Percentiles rank a stretch among this genome's conserved stretches.
Conservation (phyloP, 352 stramenopile species). For the Phytophthora kernoviae region DNA sequence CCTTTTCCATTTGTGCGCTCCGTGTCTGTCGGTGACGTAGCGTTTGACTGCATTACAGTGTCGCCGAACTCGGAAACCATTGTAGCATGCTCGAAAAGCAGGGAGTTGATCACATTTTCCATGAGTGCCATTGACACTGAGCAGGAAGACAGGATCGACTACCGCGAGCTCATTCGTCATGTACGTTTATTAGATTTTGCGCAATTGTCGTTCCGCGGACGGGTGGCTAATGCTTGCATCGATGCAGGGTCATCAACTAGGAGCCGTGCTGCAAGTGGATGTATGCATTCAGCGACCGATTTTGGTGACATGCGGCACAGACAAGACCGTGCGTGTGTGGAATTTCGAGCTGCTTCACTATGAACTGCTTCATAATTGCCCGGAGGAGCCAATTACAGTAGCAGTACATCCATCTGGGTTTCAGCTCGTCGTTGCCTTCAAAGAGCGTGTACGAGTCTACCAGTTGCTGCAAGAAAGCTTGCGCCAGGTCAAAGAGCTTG, state of each 20-base stretch:
- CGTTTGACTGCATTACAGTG: slow-evolving; percentile 74
- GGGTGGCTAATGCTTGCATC: neutral
- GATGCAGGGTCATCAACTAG: slow-evolving; percentile 60
- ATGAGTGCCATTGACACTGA: slow-evolving; percentile 79
- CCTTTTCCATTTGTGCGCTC: slow-evolving; percentile 78
- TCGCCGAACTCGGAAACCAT: slow-evolving; percentile 71
- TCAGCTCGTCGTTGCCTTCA: slow-evolving; percentile 75
- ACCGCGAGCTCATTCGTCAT: slow-evolving; percentile 58
- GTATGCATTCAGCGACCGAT: slow-evolving; percentile 84
- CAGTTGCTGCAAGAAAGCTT: slow-evolving; percentile 74
- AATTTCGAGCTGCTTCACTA: slow-evolving; percentile 78
- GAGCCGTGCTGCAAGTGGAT: slow-evolving; percentile 75
- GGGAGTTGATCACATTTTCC: slow-evolving; percentile 64
- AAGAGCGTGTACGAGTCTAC: slow-evolving; percentile 78
- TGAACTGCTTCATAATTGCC: slow-evolving; percentile 64
- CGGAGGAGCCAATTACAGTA: slow-evolving; percentile 67
- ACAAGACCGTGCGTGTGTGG: slow-evolving; percentile 90
- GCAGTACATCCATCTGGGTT: slow-evolving; percentile 75
- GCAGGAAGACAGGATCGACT: slow-evolving; percentile 78
- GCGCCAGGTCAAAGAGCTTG: slow-evolving; percentile 63
- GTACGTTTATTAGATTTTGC: slow-evolving; percentile 30
- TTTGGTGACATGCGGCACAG: slow-evolving; percentile 77
- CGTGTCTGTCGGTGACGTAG: slow-evolving; percentile 70
- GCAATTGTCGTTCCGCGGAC: too few species aligned
- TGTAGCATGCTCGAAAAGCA: slow-evolving; percentile 67